Evolutionary conservation across 352 stramenopile species (phyloP).

Genomic region (Thalassiosira exigua): DNA sequence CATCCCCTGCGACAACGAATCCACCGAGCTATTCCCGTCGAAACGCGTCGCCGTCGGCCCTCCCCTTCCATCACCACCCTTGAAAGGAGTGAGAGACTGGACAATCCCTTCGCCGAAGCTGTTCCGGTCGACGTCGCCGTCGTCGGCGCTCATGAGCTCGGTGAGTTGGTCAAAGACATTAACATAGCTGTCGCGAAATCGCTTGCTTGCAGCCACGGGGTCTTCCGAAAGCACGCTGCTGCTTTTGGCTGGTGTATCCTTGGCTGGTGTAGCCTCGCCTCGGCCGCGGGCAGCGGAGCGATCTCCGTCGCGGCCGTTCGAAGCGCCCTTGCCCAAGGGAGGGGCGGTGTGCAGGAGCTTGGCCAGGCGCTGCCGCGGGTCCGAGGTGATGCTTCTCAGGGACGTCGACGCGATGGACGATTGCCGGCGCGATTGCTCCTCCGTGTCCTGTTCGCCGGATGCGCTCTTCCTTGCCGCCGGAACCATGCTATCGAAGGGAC

Average conservation of each 20-base stretch:
- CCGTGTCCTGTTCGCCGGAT: background rate
- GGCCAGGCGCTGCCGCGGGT: conserved; percentile 78
- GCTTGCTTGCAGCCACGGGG: conserved; percentile 2
- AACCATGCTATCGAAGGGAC: conserved; percentile 40
- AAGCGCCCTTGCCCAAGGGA: conserved; percentile 16
- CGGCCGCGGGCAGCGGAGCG: background rate
- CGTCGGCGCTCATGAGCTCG: conserved; percentile 45
- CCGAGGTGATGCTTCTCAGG: conserved; percentile 70
- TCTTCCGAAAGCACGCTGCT: background rate
- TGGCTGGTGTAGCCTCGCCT: too few species aligned
- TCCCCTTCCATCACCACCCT: conserved; percentile 5
- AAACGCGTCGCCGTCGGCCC: background rate
- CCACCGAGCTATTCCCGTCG: background rate
- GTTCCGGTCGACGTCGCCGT: conserved; percentile 30
- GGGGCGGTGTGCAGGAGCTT: conserved; percentile 52
- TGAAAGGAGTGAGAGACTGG: conserved; percentile 31
- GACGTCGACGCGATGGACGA: conserved; percentile 8
- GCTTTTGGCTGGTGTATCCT: too few species aligned
- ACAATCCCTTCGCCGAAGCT: conserved; percentile 46
- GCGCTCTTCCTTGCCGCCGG: background rate
- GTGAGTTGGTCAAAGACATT: conserved; percentile 52
- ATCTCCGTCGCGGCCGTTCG: background rate
- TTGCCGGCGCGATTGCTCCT: background rate
- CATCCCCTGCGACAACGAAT: background rate
- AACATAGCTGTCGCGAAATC: conserved; percentile 42